Conservation (phyloP, 805 yeast genomes). For the Yarrowia alimentaria region DNA sequence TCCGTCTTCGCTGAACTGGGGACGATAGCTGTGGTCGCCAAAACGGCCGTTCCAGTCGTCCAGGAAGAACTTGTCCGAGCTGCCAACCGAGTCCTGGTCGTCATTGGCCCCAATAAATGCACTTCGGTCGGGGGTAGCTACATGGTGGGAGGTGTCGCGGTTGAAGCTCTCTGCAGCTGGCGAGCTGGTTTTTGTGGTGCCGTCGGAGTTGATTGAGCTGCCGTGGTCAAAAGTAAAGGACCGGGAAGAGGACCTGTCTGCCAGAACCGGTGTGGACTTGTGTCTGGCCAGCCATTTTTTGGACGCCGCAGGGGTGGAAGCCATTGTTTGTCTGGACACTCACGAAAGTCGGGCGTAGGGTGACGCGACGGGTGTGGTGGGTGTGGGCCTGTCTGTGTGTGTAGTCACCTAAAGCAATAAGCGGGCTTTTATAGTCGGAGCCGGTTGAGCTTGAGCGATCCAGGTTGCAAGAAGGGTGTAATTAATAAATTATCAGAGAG, state of each 20-base stretch:
- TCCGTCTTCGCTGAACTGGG: slow-evolving; percentile 22
- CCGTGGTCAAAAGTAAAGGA: too few relatives aligned
- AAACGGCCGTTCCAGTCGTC: slow-evolving; percentile 14
- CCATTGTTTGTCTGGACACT: too few relatives aligned
- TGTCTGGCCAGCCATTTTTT: background rate
- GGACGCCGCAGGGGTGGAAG: background rate
- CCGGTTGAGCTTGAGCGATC: slow-evolving; percentile 2
- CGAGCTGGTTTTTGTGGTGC: too few relatives aligned
- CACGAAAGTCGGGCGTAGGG: too few relatives aligned
- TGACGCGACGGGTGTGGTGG: too few relatives aligned
- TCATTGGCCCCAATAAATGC: slow-evolving; percentile 21
- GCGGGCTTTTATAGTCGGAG: background rate
- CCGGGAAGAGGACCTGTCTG: too few relatives aligned
- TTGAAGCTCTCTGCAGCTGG: background rate
- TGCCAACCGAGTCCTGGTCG: background rate
- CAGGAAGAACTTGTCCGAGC: slow-evolving; percentile 9
- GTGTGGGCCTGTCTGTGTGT: too few relatives aligned
- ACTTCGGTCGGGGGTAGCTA: slow-evolving; percentile 17
- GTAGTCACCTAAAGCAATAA: too few relatives aligned
- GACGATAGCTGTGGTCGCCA: slow-evolving; percentile 2
- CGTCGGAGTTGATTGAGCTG: background rate
- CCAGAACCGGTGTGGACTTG: slow-evolving; percentile 9
- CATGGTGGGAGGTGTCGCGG: slow-evolving; percentile 6
- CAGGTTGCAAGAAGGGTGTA: too few relatives aligned
- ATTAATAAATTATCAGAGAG: too few relatives aligned